Base-by-base conservation (phyloP, 2,329 filamentous ascomycete genomes). In the Botrytis hyacinthi region DNA sequence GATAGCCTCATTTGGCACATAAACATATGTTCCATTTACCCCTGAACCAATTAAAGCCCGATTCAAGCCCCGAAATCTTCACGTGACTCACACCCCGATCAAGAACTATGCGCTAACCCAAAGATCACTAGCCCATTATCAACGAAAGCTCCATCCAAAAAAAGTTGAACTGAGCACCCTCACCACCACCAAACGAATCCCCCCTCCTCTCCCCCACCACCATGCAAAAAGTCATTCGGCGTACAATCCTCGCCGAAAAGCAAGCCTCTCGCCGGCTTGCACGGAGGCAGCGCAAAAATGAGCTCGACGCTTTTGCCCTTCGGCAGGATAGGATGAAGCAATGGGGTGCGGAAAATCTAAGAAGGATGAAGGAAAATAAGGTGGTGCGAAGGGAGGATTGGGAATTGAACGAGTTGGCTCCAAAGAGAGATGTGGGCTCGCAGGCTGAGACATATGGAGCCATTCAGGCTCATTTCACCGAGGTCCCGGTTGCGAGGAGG, bases 401-500 rank as follows among this genome's bases (percentile, higher is more conserved):
- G 89, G 85, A 91, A 76, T 83, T 94, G 76, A 95, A 95, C 0
- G 88, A 92, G 14, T 81, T 97, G 76, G 91, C 94, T 4, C 94
- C 95, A 3, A 91, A 91, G 80, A 87, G 91, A 78, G 92, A 96
- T 82, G 84, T 91, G 57, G 92, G 91, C 74, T 84, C 85, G 0
- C 78, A 83, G 62, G 85, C 86, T 77, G 86, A 87, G 66, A 85
- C 83, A 40, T 92, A 90, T 80, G 93, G 90, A 75, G 86, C 88
- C 44, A 79, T 91, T 60, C 79, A 81, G 51, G 76, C 81, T 44
- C 76, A 82, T 29, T 57, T 72, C 67, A 75, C 81, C 77, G 78
- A 82, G 80, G 80, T 79, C 74, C 78, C 74, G 14, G 46, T 71
- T 20, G 60, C 79, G 42, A 75, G 78, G 59, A 70, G 59, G 61